Evolutionary conservation across 495 filamentous ascomycete genomes (phyloP).

Genomic region (Halenospora varia): DNA sequence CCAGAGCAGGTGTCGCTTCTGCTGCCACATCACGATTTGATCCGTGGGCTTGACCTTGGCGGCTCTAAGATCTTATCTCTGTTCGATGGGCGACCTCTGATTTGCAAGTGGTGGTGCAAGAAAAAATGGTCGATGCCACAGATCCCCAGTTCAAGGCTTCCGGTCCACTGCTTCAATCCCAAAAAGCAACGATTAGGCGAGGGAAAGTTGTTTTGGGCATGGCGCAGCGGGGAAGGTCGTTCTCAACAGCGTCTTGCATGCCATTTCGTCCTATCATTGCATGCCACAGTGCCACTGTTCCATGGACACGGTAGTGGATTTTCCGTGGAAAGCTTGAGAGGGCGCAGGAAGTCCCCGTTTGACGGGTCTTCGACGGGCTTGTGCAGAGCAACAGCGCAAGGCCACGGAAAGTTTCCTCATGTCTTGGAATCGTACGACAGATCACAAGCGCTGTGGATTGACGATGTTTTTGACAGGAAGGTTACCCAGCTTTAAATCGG

Average conservation of each 20-base stretch:
- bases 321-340: neutral
- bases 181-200: neutral
- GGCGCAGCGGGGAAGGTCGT: neutral
- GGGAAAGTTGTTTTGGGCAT: neutral
- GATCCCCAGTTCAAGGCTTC: too few relatives aligned
- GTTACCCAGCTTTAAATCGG: too few relatives aligned
- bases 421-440: slow-evolving; percentile 11
- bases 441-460: neutral
- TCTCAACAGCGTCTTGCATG: too few relatives aligned
- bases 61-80: neutral
- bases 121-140: too few relatives aligned
- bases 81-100: neutral
- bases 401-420: too few relatives aligned
- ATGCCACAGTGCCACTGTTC: neutral
- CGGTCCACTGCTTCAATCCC: too few relatives aligned
- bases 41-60: neutral
- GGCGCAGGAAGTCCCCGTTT: too few relatives aligned
- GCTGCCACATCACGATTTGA: neutral
- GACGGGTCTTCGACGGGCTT: too few relatives aligned
- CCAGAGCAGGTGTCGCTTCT: too few relatives aligned
- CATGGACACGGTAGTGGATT: neutral
- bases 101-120: neutral
- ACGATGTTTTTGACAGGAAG: too few relatives aligned
- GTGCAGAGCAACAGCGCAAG: too few relatives aligned
- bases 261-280: neutral